These are phyloP conservation scores for Pyricularia sp. DNA, from an alignment of 2,329 filamentous ascomycete species.

Conservation along the genomic window DNA sequence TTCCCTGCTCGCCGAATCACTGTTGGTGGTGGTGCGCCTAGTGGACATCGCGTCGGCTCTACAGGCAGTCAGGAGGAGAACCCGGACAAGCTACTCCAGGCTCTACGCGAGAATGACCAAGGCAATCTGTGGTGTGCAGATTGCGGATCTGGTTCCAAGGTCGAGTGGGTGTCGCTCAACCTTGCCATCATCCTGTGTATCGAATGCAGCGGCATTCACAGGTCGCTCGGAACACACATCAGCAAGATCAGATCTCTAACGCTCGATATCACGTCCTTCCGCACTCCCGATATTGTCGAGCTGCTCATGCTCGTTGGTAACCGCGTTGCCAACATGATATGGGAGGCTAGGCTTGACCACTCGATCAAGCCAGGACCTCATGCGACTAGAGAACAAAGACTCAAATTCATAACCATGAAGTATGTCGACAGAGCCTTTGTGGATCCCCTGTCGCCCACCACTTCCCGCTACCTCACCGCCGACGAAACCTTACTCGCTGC, in stretches of 20 bases:
- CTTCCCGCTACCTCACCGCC: constrained; percentile 63
- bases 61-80: constrained; percentile 65
- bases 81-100: constrained; percentile 73
- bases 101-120: constrained; percentile 78
- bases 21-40: constrained; percentile 76
- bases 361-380: constrained; percentile 59
- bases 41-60: constrained; percentile 44
- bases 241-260: constrained; percentile 94
- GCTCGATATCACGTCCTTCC: constrained; percentile 84
- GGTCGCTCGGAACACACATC: constrained; percentile 91
- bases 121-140: constrained; percentile 92
- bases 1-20: constrained; percentile 75
- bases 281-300: constrained; percentile 87
- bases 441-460: constrained; percentile 59
- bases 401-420: constrained; percentile 92
- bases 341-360: constrained; percentile 75
- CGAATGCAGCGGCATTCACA: constrained; percentile 94
- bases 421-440: constrained; percentile 79
- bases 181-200: constrained; percentile 93
- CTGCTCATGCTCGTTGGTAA: constrained; percentile 85
- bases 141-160: constrained; percentile 80
- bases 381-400: constrained; percentile 74
- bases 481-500: constrained; percentile 85
- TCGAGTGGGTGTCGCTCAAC: constrained; percentile 99
- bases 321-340: constrained; percentile 88